Conservation (phyloP, 2,329 filamentous ascomycete species). For the Calonectria henricotiae region DNA sequence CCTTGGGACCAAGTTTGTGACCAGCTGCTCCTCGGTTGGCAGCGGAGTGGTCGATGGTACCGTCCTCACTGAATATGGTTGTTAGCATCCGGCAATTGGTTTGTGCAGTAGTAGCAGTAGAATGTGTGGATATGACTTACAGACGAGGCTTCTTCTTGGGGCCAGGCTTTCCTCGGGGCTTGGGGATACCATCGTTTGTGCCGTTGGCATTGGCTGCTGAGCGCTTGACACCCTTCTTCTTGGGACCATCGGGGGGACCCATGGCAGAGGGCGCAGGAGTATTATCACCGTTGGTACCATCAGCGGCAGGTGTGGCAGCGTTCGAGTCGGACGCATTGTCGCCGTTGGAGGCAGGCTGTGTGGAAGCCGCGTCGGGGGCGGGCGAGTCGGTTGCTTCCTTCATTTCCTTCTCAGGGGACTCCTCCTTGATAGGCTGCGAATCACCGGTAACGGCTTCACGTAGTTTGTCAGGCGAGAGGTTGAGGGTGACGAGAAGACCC, state of each 20-base stretch:
- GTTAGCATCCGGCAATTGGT: slow-evolving; percentile 51
- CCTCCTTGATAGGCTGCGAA: slow-evolving; percentile 60
- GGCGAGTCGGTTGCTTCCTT: slow-evolving; percentile 65
- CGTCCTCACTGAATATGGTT: slow-evolving; percentile 70
- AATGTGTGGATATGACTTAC: slow-evolving; percentile 73
- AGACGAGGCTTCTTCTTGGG: slow-evolving; percentile 96
- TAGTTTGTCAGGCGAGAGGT: slow-evolving; percentile 67
- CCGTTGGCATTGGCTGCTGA: slow-evolving; percentile 78
- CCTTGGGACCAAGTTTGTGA: slow-evolving; percentile 95
- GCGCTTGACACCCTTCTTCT: slow-evolving; percentile 84
- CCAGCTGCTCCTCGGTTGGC: slow-evolving; percentile 67
- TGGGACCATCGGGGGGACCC: slow-evolving; percentile 76
- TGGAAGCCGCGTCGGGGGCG: slow-evolving; percentile 60
- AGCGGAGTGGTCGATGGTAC: slow-evolving; percentile 72
- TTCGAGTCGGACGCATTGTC: slow-evolving; percentile 75
- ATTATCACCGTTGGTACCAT: slow-evolving; percentile 65
- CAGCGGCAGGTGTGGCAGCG: slow-evolving; percentile 72
- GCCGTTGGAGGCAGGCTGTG: slow-evolving; percentile 62
- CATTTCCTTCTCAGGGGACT: slow-evolving; percentile 59
- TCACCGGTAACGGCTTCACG: slow-evolving; percentile 66
- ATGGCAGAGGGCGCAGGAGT: slow-evolving; percentile 72
- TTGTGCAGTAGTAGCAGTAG: no score
- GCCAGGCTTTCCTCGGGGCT: slow-evolving; percentile 88
- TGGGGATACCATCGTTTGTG: slow-evolving; percentile 75
- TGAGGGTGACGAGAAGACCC: slow-evolving; percentile 68